Conservation (phyloP, 495 filamentous ascomycete species). For the Tuber microsphaerosporum region DNA sequence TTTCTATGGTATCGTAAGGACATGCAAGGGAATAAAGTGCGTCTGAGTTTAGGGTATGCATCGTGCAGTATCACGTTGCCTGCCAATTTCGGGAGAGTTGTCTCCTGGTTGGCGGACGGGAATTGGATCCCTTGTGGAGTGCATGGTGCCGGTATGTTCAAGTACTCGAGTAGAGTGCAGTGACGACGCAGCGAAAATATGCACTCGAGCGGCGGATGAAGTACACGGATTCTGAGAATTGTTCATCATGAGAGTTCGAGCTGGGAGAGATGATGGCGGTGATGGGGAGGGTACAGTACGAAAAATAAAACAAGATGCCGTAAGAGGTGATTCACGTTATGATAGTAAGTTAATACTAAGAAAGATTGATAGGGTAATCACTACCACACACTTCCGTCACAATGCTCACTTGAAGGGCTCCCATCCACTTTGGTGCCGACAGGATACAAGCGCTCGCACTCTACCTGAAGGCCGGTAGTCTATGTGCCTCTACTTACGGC, state of each 20-base stretch:
- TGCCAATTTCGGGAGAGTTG: neutral
- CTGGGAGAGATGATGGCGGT: neutral
- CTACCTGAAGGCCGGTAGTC: too few relatives aligned
- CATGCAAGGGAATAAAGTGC: neutral
- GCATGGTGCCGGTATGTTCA: neutral
- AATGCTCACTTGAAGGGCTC: neutral
- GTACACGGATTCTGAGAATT: neutral
- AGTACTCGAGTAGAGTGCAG: neutral
- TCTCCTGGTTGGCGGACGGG: neutral
- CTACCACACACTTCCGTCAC: neutral
- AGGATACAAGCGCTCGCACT: too few relatives aligned
- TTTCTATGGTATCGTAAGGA: neutral
- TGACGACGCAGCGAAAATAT: neutral
- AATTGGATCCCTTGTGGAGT: neutral
- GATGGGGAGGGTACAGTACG: neutral
- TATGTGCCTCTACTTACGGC: too few relatives aligned
- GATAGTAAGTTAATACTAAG: neutral
- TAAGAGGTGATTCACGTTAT: neutral
- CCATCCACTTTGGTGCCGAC: too few relatives aligned
- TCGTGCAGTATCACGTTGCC: neutral
- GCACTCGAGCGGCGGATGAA: neutral
- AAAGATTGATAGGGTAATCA: neutral
- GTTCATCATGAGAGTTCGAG: neutral
- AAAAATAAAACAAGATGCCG: neutral
- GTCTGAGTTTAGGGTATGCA: neutral